phyloP scores from a whole-genome alignment of 208 protist genomes.

The Acanthamoeba sp. region DNA sequence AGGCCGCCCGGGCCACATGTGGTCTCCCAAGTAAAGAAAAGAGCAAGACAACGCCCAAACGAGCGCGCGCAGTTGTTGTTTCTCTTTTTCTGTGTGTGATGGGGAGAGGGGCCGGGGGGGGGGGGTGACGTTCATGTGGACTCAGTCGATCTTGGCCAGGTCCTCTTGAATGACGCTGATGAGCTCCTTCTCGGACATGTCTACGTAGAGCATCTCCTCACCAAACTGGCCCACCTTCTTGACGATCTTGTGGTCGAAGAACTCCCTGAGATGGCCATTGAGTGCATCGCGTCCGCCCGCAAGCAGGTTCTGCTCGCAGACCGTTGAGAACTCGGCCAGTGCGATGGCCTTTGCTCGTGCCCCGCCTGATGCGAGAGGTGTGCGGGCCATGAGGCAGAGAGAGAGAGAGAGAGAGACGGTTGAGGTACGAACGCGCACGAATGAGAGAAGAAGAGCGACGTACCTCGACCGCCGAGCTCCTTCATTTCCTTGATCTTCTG shows the following conservation, averaged over 20 bases:
- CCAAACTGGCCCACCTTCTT: constrained; percentile 17
- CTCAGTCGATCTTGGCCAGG: background rate
- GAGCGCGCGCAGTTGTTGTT: background rate
- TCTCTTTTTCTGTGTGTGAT: background rate
- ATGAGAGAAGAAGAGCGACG: background rate
- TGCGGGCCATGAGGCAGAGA: constrained; percentile 40
- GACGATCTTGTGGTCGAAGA: constrained; percentile 63
- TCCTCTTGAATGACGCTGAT: background rate
- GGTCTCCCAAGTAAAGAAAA: background rate
- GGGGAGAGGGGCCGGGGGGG: background rate
- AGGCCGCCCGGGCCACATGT: constrained; percentile 45
- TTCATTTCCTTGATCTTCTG: constrained; percentile 47
- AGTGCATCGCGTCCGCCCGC: constrained; percentile 49
- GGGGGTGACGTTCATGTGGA: too few species aligned
- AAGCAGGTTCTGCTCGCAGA: constrained; percentile 66
- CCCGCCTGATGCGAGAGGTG: background rate
- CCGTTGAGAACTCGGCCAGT: constrained; percentile 54
- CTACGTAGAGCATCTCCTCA: constrained; percentile 24
- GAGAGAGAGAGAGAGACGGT: too few species aligned
- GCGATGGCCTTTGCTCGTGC: constrained; percentile 1
- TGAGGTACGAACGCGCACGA: too few species aligned
- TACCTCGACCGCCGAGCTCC: background rate
- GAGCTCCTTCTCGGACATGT: constrained; percentile 59
- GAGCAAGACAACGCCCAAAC: too few species aligned
- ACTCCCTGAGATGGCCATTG: constrained; percentile 1